Conservation (phyloP, 2,329 filamentous ascomycete species). For the Tolypocladium paradoxum region DNA sequence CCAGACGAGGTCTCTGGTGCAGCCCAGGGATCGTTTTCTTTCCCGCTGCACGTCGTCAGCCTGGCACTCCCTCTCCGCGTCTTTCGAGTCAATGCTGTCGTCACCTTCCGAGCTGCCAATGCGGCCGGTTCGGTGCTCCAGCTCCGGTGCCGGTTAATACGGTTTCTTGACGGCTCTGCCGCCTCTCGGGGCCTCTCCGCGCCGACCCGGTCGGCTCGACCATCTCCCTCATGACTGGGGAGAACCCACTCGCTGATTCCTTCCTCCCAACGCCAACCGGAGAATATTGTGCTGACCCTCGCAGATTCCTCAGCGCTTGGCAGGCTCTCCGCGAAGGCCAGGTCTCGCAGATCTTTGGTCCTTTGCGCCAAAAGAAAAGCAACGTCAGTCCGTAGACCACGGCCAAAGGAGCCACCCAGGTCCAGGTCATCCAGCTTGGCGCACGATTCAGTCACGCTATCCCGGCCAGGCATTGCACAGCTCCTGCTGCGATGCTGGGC, state of each 20-base stretch:
- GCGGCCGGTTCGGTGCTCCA: background rate
- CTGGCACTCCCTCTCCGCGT: background rate
- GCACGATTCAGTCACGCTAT: constrained; percentile 29
- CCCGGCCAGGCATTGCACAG: constrained; percentile 24
- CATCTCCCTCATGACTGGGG: constrained; percentile 7
- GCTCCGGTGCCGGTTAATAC: background rate
- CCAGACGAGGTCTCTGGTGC: background rate
- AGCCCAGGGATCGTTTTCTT: background rate
- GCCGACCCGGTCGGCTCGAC: background rate
- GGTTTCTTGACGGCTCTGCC: background rate
- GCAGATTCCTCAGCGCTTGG: constrained; percentile 4
- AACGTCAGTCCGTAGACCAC: constrained; percentile 31
- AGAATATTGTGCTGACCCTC: constrained; percentile 15
- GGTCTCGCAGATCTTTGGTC: constrained; percentile 40
- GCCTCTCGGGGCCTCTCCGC: background rate
- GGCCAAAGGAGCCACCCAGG: constrained; percentile 20
- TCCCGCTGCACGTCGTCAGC: background rate
- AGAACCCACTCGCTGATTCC: constrained; percentile 29
- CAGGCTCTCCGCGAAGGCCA: constrained; percentile 41
- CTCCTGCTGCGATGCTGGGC: constrained; percentile 36
- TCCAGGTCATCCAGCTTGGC: constrained; percentile 24
- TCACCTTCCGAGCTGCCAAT: background rate
- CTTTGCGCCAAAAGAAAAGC: constrained; percentile 41
- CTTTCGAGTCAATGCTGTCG: background rate
- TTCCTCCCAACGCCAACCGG: constrained; percentile 29